These are phyloP conservation scores for Trichophyton schoenleinii DNA, from an alignment of 2,329 filamentous ascomycete species.

Conservation along the genomic window DNA sequence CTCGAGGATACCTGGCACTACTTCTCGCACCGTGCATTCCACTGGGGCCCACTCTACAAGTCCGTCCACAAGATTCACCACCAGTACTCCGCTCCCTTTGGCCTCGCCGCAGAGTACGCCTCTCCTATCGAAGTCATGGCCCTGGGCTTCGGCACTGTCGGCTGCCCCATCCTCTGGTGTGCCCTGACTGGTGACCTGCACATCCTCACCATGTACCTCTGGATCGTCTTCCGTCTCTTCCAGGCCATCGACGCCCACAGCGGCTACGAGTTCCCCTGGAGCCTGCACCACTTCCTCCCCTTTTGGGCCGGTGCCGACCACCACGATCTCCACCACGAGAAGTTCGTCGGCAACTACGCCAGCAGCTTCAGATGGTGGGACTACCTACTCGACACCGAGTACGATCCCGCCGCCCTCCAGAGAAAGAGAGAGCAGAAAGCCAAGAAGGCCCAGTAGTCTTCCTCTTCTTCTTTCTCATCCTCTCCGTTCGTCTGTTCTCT, in stretches of 20 bases:
- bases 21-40: constrained; percentile 83
- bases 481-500: background rate
- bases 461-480: background rate
- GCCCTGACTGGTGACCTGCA: constrained; percentile 75
- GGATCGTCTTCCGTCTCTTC: constrained; percentile 87
- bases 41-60: constrained; percentile 93
- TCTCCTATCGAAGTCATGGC: constrained; percentile 96
- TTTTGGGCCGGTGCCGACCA: constrained; percentile 97
- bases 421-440: constrained; percentile 53
- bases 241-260: constrained; percentile 97
- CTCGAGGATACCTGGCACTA: constrained; percentile 98
- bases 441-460: constrained; percentile 11
- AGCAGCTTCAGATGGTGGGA: constrained; percentile 99
- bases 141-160: constrained; percentile 75
- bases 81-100: constrained; percentile 95
- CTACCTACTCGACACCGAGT: constrained; percentile 84
- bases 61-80: constrained; percentile 98
- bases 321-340: constrained; percentile 95
- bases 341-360: constrained; percentile 95
- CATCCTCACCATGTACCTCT: constrained; percentile 93
- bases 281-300: constrained; percentile 83
- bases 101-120: constrained; percentile 90
- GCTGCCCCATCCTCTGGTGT: constrained; percentile 71
- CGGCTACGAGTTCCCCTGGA: constrained; percentile 98
- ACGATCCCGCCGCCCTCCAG: constrained; percentile 75